Base-by-base conservation (phyloP, 495 filamentous ascomycete species). In the Penicillium roqueforti region DNA sequence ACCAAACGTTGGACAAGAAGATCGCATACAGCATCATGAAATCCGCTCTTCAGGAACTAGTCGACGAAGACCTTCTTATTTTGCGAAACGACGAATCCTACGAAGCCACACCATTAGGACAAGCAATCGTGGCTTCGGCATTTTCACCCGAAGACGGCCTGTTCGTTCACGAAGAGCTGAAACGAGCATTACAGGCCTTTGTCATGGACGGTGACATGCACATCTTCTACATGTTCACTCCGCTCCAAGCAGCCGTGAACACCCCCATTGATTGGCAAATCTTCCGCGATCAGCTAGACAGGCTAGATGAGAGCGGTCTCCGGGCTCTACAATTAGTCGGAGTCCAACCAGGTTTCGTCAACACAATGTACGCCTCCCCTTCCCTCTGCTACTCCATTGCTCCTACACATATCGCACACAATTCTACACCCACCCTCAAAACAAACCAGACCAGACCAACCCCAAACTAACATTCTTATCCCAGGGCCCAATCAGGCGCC, bases 141-240 rank as follows among this genome's bases (percentile, higher is more conserved):
- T 76, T 93, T 31, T 78, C 85, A 6, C 89, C 88, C 0, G 85
- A 88, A 54, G 89, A 92, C 60, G 89, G 89, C 2, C 66, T 89
- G 1, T 92, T 90, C 59, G 75, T 92, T 7, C 75, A 91, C 56
- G 74, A 80, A 42, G 89, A 92, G 59, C 72, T 92, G 49, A 76
- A 75, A 52, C 76, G 78, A 54, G 87, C 89, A 1, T 65, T 92
- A 3, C 74, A 80, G 43, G 86, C 83, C 6, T 93, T 93, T 53
- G 88, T 91, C 16, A 83, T 93, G 80, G 87, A 91, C 60, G 87
- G 86, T 16, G 89, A 93, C 43, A 85, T 93, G 85, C 89, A 93
- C 60, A 77, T 91, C 34, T 79, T 91, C 44, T 93, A 92, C 64
- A 84, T 83, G 54, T 91, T 92, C 54, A 91, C 89, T 0, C 89